Base-by-base conservation (phyloP, 2,329 filamentous ascomycete genomes). In the Macrophomina tecta region DNA sequence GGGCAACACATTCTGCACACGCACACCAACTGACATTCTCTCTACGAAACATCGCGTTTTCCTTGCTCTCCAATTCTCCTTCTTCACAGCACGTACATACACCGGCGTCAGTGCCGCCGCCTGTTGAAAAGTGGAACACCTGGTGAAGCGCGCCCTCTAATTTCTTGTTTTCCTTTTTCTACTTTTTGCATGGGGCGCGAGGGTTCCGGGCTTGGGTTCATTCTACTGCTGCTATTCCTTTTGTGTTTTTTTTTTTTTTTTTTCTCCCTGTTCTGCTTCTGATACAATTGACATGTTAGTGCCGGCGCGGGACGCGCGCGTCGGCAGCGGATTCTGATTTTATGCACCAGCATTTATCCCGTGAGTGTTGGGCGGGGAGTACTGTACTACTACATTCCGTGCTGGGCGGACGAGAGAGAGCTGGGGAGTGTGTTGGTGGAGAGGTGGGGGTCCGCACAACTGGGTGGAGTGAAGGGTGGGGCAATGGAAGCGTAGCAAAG, bases 281-380 rank as follows among this genome's bases (percentile, higher is more conserved):
- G 73, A 79, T 78, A 79, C 69, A 75, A 75, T 77, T 76, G 76
- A 77, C 71, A 72, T 73, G 72, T 68, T 68, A 71, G 70, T 48
- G 58, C 38, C 69, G 53, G 36, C 7, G 53, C 53, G 53, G 36
- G 28, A 61, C 42, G 56, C 56, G 56, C 23, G 11, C 11, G 40
- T 46, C 14, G 74, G 73, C 68, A 71, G 74, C 73, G 70, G 72
- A 70, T 74, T 70, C 67, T 72, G 72, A 69, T 66, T 70, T 66
- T 66, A 69, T 67, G 72, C 73, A 72, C 73, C 68, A 64, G 72
- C 70, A 74, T 71, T 68, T 71, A 72, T 71, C 70, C 52, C 62
- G 66, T 68, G 30, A 30, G 68, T 65, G 65, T 66, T 56, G 69
- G 36, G 66, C 64, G 52, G 68, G 69, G 63, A 65, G 70, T 71